phyloP scores from a whole-genome alignment of 768 basidiomycete genomes.

The Floccularia luteovirens region DNA sequence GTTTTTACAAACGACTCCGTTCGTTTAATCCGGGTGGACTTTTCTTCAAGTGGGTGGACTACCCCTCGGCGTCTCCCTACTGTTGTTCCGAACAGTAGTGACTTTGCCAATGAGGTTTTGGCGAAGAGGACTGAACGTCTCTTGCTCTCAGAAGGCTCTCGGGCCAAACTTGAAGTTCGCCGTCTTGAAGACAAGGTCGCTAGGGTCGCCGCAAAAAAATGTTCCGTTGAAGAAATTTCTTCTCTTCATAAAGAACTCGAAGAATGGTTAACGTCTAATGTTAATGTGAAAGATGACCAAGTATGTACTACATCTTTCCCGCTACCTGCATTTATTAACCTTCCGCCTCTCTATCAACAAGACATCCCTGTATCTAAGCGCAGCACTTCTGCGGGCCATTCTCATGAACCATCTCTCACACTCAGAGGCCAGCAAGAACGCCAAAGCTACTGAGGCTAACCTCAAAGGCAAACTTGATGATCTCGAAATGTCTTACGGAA shows the following conservation, averaged over 20 bases:
- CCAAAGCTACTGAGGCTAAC: constrained; percentile 53
- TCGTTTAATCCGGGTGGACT: constrained; percentile 78
- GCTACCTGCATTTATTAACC: constrained; percentile 2
- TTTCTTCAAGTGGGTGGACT: constrained; percentile 58
- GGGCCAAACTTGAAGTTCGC: constrained; percentile 47
- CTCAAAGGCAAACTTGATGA: constrained; percentile 64
- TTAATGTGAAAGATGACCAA: constrained; percentile 56
- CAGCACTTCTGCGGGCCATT: constrained; percentile 74
- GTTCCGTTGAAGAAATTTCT: constrained; percentile 80
- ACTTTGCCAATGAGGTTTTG: constrained; percentile 30
- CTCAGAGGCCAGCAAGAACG: constrained; percentile 64
- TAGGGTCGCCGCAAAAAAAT: constrained; percentile 76
- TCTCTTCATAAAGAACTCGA: constrained; percentile 73
- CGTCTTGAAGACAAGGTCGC: constrained; percentile 74
- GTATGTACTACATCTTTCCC: constrained; percentile 31
- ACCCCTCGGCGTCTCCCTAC: constrained; percentile 53
- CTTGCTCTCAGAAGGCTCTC: constrained; percentile 32
- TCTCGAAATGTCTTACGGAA: constrained; percentile 45
- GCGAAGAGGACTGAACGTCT: constrained; percentile 42
- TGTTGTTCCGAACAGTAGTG: constrained; percentile 38
- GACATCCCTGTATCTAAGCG: constrained; percentile 66
- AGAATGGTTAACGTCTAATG: constrained; percentile 61
- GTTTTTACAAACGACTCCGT: constrained; percentile 56
- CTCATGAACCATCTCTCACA: constrained; percentile 78
- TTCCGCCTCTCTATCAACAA: constrained; percentile 26